Base-by-base conservation (phyloP, 352 stramenopile genomes). In the Globisporangium lucens region DNA sequence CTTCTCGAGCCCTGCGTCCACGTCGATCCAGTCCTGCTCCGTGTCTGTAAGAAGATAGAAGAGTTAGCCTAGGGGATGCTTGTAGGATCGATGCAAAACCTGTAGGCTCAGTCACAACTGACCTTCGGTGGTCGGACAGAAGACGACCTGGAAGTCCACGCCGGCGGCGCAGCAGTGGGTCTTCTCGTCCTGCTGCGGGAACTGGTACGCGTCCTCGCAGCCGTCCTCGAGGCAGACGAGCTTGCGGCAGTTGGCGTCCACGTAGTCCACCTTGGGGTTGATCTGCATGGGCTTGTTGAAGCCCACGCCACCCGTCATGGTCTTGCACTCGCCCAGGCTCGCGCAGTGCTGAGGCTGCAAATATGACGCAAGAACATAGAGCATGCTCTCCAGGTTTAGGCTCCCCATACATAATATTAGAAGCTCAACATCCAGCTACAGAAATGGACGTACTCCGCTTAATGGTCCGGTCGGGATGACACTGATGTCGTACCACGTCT, bases 221-320 rank as follows among this genome's bases (percentile, higher is more conserved):
- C 77, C 78, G 41, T 85, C 75, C 4, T 61, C 47, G 2, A 87
- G 68, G 65, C 85, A 93, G 7, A 76, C 77, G 69, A 91, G 68
- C 5, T 78, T 74, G 0, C 41, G 27, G 69, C 83, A 91, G 35
- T 69, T 70, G 27, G 64, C 63, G 12, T 61, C 41, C 3, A 20
- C 53, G 29, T 59, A 43, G 13, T 52, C 13, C 29, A 57, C 66
- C 13, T 38, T 56, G 8, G 81, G 81, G 2, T 71, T 66, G 62
- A 91, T 87, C 68, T 85, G 72, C 80, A 93, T 86, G 20, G 85
- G 68, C 15, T 75, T 70, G 67, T 93, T 93, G 78, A 82, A 93
- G 22, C 85, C 80, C n/a, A 71, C 67, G 56, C 83, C 78, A 15
- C 73, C 72, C 1, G 85, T 91, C 55, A 78, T 13, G 17, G 36